Conservation (phyloP, 78 protist genomes). For the Dictyostelium firmibasis region DNA sequence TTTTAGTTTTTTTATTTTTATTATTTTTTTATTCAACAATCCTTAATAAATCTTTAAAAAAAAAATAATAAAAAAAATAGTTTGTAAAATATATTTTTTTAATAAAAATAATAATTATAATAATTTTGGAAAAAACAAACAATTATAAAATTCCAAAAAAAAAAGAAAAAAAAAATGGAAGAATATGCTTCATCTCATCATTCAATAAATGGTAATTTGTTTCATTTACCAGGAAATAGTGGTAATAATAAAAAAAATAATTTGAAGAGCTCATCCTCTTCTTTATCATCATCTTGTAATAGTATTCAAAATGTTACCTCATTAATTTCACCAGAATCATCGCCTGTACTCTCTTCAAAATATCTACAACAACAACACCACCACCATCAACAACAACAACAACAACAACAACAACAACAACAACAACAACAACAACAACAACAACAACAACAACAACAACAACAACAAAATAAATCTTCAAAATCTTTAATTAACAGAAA, state of each 20-base stretch:
- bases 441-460: neutral
- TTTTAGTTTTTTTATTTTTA: neutral
- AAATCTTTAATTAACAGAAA: neutral
- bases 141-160: neutral
- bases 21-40: neutral
- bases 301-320: conserved; percentile 17
- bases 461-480: neutral
- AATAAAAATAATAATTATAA: neutral
- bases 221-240: neutral
- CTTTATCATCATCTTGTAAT: neutral
- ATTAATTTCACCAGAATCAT: conserved; percentile 56
- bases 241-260: neutral
- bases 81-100: neutral
- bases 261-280: neutral
- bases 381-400: conserved; percentile 15
- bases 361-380: neutral
- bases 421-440: neutral
- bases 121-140: neutral
- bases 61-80: neutral
- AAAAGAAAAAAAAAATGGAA: neutral
- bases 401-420: neutral
- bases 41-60: neutral
- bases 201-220: neutral
- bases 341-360: neutral
- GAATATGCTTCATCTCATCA: neutral